These are phyloP conservation scores for Suillus tomentosus DNA, from an alignment of 768 basidiomycete species.

Conservation along the genomic window DNA sequence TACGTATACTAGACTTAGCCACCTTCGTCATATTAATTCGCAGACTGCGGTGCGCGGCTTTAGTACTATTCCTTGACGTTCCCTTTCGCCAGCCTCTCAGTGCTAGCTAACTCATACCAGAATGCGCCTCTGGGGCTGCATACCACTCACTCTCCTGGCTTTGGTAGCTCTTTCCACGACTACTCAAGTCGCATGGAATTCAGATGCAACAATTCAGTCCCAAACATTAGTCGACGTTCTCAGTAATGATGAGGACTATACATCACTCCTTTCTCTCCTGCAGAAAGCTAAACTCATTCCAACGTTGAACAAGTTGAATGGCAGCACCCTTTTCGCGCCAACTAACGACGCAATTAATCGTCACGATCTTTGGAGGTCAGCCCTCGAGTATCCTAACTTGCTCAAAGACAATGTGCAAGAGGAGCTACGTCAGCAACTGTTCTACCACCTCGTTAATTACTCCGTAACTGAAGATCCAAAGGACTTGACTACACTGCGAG, in stretches of 20 bases:
- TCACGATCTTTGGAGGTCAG: conserved; percentile 39
- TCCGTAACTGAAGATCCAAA: conserved; percentile 54
- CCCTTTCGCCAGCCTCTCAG: conserved; percentile 12
- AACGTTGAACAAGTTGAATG: conserved; percentile 83
- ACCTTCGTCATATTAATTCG: conserved; percentile 7
- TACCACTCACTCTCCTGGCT: conserved; percentile 38
- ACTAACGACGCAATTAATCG: conserved; percentile 86
- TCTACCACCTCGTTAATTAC: conserved; percentile 93
- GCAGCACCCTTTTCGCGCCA: conserved; percentile 89
- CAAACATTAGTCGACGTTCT: conserved; percentile 81
- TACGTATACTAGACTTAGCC: neutral
- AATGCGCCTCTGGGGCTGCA: conserved; percentile 37
- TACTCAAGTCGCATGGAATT: conserved; percentile 27
- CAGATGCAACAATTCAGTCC: conserved; percentile 33
- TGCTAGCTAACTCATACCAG: conserved; percentile 4
- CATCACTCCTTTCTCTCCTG: conserved; percentile 71
- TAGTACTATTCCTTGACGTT: neutral
- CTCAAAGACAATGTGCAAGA: conserved; percentile 81
- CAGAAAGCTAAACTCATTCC: conserved; percentile 89
- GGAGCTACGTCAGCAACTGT: conserved; percentile 83
- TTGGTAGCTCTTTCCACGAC: conserved; percentile 20
- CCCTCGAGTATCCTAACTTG: conserved; percentile 30
- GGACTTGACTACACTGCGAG: conserved; percentile 33
- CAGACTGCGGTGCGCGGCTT: conserved; percentile 6
- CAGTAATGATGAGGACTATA: conserved; percentile 72